phyloP scores from a whole-genome alignment of 1,139 yeast genomes.

The Lizanozyma gosingica region DNA sequence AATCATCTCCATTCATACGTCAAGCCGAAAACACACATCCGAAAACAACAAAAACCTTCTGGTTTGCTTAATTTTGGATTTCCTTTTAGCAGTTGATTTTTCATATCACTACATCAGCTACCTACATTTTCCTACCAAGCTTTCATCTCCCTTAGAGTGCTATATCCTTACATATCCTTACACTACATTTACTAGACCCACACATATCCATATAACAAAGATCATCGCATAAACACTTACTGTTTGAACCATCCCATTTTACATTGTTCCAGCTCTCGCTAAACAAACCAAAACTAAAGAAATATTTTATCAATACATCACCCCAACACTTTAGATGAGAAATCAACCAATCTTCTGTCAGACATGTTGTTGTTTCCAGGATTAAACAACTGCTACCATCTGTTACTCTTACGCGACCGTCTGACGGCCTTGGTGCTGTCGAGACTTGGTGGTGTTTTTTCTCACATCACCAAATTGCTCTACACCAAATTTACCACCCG shows the following conservation, averaged over 20 bases:
- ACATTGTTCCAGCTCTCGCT: too few relatives aligned
- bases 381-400: not conserved
- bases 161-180: too few relatives aligned
- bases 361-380: not conserved
- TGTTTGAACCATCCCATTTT: too few relatives aligned
- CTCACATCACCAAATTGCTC: not conserved
- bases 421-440: not conserved
- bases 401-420: not conserved
- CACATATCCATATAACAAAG: too few relatives aligned
- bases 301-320: too few relatives aligned
- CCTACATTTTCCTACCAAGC: too few relatives aligned
- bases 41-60: not conserved
- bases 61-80: not conserved
- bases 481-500: constrained; percentile 2
- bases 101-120: too few relatives aligned
- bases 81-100: not conserved
- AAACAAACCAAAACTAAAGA: too few relatives aligned
- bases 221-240: too few relatives aligned
- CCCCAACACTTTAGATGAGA: too few relatives aligned
- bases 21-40: not conserved
- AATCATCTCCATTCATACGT: not conserved
- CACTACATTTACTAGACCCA: too few relatives aligned
- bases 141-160: too few relatives aligned
- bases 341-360: not conserved
- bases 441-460: not conserved